Evolutionary conservation across 2,329 filamentous ascomycete genomes (phyloP), one percentile per base, ranked within the genome.

Genomic region (Nigrospora osmanthi): DNA sequence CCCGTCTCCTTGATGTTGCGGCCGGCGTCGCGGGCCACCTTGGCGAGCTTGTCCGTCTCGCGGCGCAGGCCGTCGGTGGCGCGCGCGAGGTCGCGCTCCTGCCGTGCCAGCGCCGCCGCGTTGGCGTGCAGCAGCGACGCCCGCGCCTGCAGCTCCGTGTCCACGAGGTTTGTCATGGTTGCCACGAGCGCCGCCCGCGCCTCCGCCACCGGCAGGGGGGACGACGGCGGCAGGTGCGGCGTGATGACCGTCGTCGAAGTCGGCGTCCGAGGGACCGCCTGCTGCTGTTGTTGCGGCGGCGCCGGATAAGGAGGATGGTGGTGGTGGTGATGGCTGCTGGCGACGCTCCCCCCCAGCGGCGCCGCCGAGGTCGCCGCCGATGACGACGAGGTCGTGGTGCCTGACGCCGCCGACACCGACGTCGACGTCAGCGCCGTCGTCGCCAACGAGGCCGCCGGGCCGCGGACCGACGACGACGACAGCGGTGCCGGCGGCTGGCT

Each of bases 1-100:
- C 87, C 86, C 49, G 89, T 70, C 71, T 89, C 86, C 67, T 89
- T 90, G 47, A 91, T 68, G 57, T 74, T 75, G 52, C 75, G 73
- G 38, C 78, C 76, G 33, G 82, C 81, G 47, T 73, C 74, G 52
- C 77, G 76, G 6, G 81, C 80, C 54, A 87, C 70, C 52, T 75
- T 75, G 52, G 78, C 75, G 58, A 87, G 74, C 62, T 78, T 76
- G 49, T 82, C 79, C 42, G 76, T 82, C 60, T 89, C 83, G 52
- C 74, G 73, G 40, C 75, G 68, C 60, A 89, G 64, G 3, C 63
- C 74, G 2, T 71, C 75, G 6, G 81, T 81, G 48, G 81, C 80
- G 47, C 72, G 75, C 42, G 64, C 66, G 33, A 89, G 71, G 49
- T 84, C 80, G 43, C 73, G 71, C 63, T 87, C 82, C 67, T 91